phyloP scores from a whole-genome alignment of 495 filamentous ascomycete genomes.

The Staphylotrichum longicolle region DNA sequence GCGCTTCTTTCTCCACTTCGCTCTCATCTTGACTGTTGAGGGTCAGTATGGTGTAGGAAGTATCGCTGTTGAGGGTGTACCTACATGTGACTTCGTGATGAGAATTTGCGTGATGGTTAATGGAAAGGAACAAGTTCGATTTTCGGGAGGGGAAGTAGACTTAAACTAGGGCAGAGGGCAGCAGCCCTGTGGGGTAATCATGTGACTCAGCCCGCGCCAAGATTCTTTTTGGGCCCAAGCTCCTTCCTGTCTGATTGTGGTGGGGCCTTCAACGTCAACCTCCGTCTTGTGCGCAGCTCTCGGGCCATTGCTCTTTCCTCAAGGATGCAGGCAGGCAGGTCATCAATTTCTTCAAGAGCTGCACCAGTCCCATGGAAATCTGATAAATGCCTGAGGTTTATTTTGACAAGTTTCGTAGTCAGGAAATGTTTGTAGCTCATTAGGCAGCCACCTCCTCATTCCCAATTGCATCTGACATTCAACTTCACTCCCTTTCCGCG shows the following conservation, averaged over 20 bases:
- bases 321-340: background rate
- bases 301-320: slow-evolving; percentile 6
- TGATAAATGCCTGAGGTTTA: background rate
- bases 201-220: slow-evolving; percentile 21
- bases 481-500: background rate
- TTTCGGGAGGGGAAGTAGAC: slow-evolving; percentile 33
- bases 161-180: slow-evolving; percentile 36
- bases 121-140: slow-evolving; percentile 29
- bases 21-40: slow-evolving; percentile 75
- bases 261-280: background rate
- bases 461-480: background rate
- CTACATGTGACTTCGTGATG: slow-evolving; percentile 33
- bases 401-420: background rate
- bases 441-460: background rate
- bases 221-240: slow-evolving; percentile 19
- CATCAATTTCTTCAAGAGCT: background rate
- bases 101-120: slow-evolving; percentile 33
- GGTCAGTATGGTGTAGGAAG: slow-evolving; percentile 18
- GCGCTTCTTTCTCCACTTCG: slow-evolving; percentile 99
- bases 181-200: slow-evolving; percentile 39
- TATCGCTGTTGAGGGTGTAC: slow-evolving; percentile 16
- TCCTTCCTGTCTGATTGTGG: background rate
- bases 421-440: background rate
- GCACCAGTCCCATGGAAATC: too few relatives aligned
- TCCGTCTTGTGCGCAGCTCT: too few relatives aligned